Base-by-base conservation (phyloP, 2,329 filamentous ascomycete genomes). In the Daldinia sp. region DNA sequence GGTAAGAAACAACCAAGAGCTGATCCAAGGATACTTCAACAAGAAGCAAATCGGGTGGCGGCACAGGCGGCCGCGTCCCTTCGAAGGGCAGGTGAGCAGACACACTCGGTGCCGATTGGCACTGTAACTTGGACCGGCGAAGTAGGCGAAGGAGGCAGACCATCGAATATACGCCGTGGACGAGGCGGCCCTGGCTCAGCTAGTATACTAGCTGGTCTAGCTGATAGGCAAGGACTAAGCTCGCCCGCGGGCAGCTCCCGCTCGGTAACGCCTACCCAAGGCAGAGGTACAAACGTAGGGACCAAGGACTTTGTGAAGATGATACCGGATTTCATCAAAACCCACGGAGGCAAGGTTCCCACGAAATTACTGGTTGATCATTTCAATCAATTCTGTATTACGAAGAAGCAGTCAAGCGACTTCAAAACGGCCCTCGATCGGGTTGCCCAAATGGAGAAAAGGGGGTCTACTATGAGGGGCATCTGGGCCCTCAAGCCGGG, bases 51-150 rank as follows among this genome's bases (percentile, higher is more conserved):
- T 71, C 86, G 87, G 34, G 87, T 96, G 2, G 94, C 93, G 2
- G 87, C 89, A 0, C 82, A 91, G 72, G 94, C 94, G 1, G 92
- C 92, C 0, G 85, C 85, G 19, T 90, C 92, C 67, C 85, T 98
- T 1, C 87, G 88, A 27, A 87, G 87, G 61, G 89, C 93, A 8
- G 88, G 87, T 39, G 87, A 94, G 72, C 84, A 89, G 27, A 93
- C 94, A 2, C 84, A 87, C 9, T 84, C 82, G 7, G 82, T 94
- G 1, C 92, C 92, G 0, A 89, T 93, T 29, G 94, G 94, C 6
- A 93, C 91, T 0, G 92, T 95, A 7, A 97, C 94, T 0, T 98
- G 94, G 94, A 98, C 94, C 0, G 94, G 95, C 1, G 87, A 91
- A 70, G 87, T 91, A 47, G 94, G 94, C 8, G 85, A 90, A 50